These are phyloP conservation scores for Tetraselmis chui DNA, from an alignment of 139 green algal genomes.

Conservation along the genomic window DNA sequence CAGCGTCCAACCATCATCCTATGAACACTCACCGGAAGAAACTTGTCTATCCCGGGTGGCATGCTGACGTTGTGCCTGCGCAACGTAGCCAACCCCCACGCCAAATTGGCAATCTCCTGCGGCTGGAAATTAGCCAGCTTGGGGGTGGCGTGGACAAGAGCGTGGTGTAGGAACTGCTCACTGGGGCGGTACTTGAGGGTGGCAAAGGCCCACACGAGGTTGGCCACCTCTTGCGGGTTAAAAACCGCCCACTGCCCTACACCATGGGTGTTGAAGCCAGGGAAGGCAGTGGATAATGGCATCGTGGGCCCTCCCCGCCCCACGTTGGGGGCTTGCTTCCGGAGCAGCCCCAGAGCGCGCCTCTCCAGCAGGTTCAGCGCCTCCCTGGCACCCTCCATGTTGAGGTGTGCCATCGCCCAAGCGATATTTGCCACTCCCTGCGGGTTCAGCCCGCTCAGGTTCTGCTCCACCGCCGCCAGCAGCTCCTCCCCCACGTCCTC, in stretches of 20 bases:
- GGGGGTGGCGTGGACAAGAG: constrained; percentile 18
- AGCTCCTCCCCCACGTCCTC: not conserved
- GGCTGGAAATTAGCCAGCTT: constrained; percentile 18
- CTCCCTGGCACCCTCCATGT: not conserved
- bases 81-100: constrained; percentile 24
- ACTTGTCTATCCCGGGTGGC: constrained; percentile 8
- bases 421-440: not conserved
- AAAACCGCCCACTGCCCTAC: no score
- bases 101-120: constrained; percentile 31
- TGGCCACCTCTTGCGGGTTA: constrained; percentile 13
- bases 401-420: not conserved
- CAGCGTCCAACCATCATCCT: no score
- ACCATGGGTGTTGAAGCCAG: no score
- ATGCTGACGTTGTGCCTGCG: not conserved
- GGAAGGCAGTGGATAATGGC: not conserved
- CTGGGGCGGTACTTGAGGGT: constrained; percentile 25
- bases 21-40: no score
- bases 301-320: not conserved
- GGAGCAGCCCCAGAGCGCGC: not conserved
- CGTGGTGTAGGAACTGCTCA: constrained; percentile 15
- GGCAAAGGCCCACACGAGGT: constrained; percentile 31
- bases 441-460: not conserved
- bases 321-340: not conserved
- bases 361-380: not conserved
- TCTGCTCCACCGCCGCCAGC: not conserved